Conservation (phyloP, 2,329 filamentous ascomycete species). For the Myriosclerotinia curreyana region DNA sequence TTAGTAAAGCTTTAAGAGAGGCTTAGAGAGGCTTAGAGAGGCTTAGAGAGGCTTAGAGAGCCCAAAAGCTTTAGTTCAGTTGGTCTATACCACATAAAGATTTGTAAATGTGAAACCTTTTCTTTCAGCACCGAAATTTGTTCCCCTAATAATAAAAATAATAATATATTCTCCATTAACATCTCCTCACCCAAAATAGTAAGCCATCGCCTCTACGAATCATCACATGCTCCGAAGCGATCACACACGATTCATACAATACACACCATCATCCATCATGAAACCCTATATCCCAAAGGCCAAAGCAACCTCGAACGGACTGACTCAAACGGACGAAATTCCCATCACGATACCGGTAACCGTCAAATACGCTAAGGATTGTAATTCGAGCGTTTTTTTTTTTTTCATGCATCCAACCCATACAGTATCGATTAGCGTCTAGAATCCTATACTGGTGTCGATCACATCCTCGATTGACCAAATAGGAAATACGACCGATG, state of each 20-base stretch:
- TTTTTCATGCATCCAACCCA: constrained; percentile 6
- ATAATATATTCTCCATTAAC: neutral
- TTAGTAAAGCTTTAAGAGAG: no score
- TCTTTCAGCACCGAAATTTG: neutral
- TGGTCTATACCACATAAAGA: neutral
- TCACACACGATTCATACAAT: neutral
- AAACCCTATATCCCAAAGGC: neutral
- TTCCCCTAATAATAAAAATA: neutral
- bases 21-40: no score
- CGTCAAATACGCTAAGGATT: neutral
- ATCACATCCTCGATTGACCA: constrained; percentile 5
- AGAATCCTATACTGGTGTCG: constrained; percentile 3
- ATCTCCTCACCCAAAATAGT: neutral
- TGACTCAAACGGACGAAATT: neutral
- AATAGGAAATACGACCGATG: constrained; percentile 17
- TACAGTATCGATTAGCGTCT: constrained; percentile 1
- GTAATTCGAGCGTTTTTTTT: constrained; percentile 9
- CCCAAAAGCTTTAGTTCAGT: no score
- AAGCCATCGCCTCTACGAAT: neutral
- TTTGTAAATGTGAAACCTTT: no score
- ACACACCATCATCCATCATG: no score
- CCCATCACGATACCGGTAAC: neutral
- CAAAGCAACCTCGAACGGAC: neutral
- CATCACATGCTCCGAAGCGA: neutral
- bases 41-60: no score